Percentiles rank a stretch among this genome's conserved stretches.
These are phyloP conservation scores for Elsinoe arachidis DNA, from an alignment of 2,329 filamentous ascomycete species.

Conservation along the genomic window DNA sequence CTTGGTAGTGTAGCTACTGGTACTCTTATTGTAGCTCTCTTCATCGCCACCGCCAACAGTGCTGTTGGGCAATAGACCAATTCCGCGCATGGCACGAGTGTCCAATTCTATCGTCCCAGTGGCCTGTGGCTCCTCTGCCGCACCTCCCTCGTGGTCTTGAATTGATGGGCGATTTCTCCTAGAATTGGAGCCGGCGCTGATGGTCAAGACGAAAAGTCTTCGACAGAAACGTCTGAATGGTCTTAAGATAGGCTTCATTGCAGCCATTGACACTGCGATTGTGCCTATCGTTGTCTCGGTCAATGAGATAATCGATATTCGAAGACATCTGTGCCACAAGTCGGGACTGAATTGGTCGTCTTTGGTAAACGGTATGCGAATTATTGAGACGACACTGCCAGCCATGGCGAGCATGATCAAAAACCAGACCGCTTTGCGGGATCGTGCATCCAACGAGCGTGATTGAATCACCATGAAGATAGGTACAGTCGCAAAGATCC, in stretches of 20 bases:
- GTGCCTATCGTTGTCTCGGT: not conserved
- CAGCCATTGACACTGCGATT: not conserved
- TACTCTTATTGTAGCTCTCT: not conserved
- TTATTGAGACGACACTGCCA: not conserved
- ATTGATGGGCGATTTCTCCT: not conserved
- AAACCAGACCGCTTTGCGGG: slow-evolving; percentile 4
- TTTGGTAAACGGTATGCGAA: not conserved
- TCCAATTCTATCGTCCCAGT: not conserved
- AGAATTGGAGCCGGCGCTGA: not conserved
- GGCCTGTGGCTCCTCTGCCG: not conserved
- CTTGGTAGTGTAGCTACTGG: not conserved
- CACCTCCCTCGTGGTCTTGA: not conserved
- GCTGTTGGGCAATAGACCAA: slow-evolving; percentile 1
- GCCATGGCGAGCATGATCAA: slow-evolving; percentile 5
- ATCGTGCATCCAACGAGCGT: not conserved
- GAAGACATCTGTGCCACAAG: not conserved
- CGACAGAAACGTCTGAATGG: not conserved
- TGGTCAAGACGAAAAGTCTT: not conserved
- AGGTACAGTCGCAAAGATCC: slow-evolving; percentile 1
- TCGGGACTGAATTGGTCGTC: slow-evolving; percentile 8
- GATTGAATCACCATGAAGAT: slow-evolving; percentile 3
- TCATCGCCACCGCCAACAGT: not conserved
- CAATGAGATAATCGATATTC: not conserved
- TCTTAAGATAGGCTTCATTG: not conserved
- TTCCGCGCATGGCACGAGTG: not conserved